Base-by-base conservation (phyloP, 257 asterid species). In the Lithospermum erythrorhizon region DNA sequence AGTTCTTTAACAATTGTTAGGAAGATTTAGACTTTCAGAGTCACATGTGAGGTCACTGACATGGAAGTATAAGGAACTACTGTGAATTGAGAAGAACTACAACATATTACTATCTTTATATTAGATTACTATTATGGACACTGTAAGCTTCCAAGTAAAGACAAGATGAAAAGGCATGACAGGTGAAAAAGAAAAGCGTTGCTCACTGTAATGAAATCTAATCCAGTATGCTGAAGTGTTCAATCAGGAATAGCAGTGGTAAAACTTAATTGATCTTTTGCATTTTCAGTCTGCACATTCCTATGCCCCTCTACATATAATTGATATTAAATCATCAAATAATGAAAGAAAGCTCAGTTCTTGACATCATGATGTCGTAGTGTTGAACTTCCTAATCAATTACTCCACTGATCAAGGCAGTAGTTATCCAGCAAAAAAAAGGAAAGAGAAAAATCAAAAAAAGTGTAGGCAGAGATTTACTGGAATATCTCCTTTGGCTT, bases 401-500 rank as follows among this genome's bases (percentile, higher is more conserved):
- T 17, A 41, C n/a, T n/a, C n/a, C n/a, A n/a, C 55, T 47, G 35
- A 62, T 19, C 25, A 35, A 35, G 69, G 53, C 67, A 58, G 64
- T 63, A 71, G 17, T 41, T 41, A 14, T 41, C 1, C 49, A 41
- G 49, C 49, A 13, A 14, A 41, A 41, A 9, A 41, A 14, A 41
- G 49, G 45, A 35, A 7, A 5, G 11, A 35, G 14, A 35, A 35
- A 13, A 41, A 41, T 11, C 1, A 14, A 41, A 41, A 18, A 11
- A 41, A 11, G 49, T 41, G 13, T 41, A 11, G 18, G 49, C 49
- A 1, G 49, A 14, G 61, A 59, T 32, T 76, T 89, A 89, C 98
- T 83, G 98, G 98, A 66, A 89, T 77, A 47, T 83, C 95, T 74
- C 98, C 98, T 78, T 93, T 93, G 2, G 95, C 89, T 72, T 89